phyloP scores from a whole-genome alignment of 2,329 filamentous ascomycete species.

The Pyrenophora tritici-repentis region DNA sequence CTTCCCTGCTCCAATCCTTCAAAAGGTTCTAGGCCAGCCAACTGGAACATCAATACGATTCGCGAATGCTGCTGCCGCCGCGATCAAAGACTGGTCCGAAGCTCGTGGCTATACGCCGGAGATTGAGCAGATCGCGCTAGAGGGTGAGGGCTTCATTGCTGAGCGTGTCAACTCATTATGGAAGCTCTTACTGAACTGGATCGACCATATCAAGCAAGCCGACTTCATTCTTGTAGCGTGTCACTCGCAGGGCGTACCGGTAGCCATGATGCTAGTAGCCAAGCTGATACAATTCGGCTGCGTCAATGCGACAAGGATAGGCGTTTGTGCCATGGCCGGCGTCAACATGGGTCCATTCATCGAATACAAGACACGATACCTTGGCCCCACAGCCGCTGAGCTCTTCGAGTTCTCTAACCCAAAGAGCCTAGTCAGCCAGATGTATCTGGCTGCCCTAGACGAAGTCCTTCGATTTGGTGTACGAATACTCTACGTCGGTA shows the following conservation, averaged over 20 bases:
- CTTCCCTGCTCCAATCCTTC: conserved; percentile 83
- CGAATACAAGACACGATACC: conserved; percentile 86
- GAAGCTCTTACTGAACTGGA: conserved; percentile 94
- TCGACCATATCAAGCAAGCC: conserved; percentile 83
- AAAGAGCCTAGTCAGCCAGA: conserved; percentile 78
- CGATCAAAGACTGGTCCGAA: conserved; percentile 82
- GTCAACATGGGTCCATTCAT: conserved; percentile 92
- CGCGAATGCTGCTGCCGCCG: conserved; percentile 81
- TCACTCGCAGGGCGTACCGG: conserved; percentile 94
- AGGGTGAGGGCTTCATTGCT: conserved; percentile 89
- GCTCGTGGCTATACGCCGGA: conserved; percentile 70
- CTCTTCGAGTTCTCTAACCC: conserved; percentile 91
- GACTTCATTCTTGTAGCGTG: conserved; percentile 92
- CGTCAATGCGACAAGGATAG: conserved; percentile 72
- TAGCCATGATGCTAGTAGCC: conserved; percentile 87
- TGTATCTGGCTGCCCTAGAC: conserved; percentile 77
- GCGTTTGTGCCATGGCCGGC: conserved; percentile 87
- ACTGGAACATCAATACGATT: conserved; percentile 95
- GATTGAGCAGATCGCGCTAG: conserved; percentile 91
- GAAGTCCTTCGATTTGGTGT: conserved; percentile 77
- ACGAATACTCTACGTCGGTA: conserved; percentile 84
- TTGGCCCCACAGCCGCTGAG: conserved; percentile 90
- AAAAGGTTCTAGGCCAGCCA: conserved; percentile 91
- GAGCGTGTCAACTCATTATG: conserved; percentile 91
- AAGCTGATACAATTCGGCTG: conserved; percentile 92